These are phyloP conservation scores for Medicago ruthenica DNA, from an alignment of 306 rosid species.

Conservation along the genomic window DNA sequence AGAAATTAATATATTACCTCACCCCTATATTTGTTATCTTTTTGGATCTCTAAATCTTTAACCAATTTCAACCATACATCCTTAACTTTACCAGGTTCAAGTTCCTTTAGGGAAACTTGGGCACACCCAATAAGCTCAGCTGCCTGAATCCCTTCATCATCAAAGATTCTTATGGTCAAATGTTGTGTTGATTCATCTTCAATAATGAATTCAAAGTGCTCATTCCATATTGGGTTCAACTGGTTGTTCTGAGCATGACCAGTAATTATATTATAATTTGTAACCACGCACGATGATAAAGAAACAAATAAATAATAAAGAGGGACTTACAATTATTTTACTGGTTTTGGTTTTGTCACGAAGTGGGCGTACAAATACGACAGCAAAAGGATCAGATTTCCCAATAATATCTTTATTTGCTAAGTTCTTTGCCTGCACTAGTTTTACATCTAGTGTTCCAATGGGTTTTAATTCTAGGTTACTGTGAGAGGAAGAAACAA, in stretches of 20 bases:
- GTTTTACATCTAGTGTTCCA: slow-evolving; percentile 87
- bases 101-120: slow-evolving; percentile 65
- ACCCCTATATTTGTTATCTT: slow-evolving; percentile 85
- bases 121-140: slow-evolving; percentile 85
- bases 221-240: slow-evolving; percentile 95
- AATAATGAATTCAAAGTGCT: slow-evolving; percentile 79
- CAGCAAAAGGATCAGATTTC: slow-evolving; percentile 91
- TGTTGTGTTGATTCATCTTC: slow-evolving; percentile 79
- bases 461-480: slow-evolving; percentile 79
- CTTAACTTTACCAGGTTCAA: slow-evolving; percentile 87
- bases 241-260: slow-evolving; percentile 69
- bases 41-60: slow-evolving; percentile 81
- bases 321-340: slow-evolving; percentile 71
- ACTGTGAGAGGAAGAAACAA: slow-evolving; percentile 55
- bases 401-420: slow-evolving; percentile 80
- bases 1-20: slow-evolving; percentile 63
- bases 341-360: slow-evolving; percentile 76
- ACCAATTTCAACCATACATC: slow-evolving; percentile 81
- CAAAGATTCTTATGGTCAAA: slow-evolving; percentile 84
- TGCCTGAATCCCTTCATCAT: slow-evolving; percentile 86
- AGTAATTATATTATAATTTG: slow-evolving; percentile 14
- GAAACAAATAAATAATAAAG: slow-evolving; percentile 1
- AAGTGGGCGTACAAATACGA: slow-evolving; percentile 79
- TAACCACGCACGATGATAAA: slow-evolving; percentile 6
- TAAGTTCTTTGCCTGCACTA: slow-evolving; percentile 86